Evolutionary conservation across 331 rosid genomes (phyloP), one percentile per base, ranked within the genome.

Genomic region (Rosa hybrid): DNA sequence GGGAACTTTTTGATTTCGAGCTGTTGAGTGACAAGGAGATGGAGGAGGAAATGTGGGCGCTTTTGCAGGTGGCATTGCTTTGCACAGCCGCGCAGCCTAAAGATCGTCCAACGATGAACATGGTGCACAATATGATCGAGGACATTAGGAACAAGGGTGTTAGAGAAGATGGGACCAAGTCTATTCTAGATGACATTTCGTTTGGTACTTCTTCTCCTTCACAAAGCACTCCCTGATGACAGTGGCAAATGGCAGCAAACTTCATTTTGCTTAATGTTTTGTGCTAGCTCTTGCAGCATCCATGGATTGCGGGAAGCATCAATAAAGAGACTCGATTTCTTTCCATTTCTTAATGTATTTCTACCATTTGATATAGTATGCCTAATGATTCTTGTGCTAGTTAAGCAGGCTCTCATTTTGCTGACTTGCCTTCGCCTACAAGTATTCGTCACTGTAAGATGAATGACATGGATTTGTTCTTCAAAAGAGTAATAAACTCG

Each of bases 1-100:
- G 84, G 78, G 82, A 84, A 27, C 65, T 67, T 18, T n/a, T 84
- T 38, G 87, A 84, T 79, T 68, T 65, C 20, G 87, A 80, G 80
- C 67, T 84, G 27, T 34, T 72, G 62, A 51, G 75, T 71, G 20
- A 72, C 30, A 84, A 48, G 57, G 80, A 57, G 7, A 76, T 38
- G 80, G 77, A 72, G 79, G 48, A 68, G 51, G 80, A 80, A 62
- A 80, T 84, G 41, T 44, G 80, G 79, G 72, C 73, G 16, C 69
- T 84, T n/a, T 46, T 56, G 30, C 74, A 84, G n/a, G 77, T 81
- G 53, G 82, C 69, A n/a, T 12, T 71, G 84, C 79, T 77, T 9
- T 84, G 87, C 27, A 23, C 81, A 77, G 70, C 82, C 25, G 60
- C 67, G 7, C 68, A 50, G 77, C 70, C 80, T 0, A 77, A 72